Conservation (phyloP, 495 filamentous ascomycete species). For the Cercophora scortea region DNA sequence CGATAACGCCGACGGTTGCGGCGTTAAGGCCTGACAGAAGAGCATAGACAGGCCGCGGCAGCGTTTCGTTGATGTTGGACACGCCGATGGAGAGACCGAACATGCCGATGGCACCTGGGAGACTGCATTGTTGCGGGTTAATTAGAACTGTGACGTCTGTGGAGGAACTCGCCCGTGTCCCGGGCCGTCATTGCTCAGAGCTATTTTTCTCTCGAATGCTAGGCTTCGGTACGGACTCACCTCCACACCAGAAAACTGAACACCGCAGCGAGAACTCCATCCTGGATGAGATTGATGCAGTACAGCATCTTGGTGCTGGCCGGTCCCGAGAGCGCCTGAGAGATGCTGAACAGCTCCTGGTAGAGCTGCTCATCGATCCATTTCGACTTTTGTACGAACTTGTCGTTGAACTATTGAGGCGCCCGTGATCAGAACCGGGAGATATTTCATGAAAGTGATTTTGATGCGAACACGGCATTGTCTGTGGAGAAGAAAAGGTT, state of each 20-base stretch:
- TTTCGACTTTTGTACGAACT: conserved; percentile 56
- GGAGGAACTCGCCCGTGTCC: too few species aligned
- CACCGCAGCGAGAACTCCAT: conserved; percentile 54
- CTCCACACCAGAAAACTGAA: conserved; percentile 65
- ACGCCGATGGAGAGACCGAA: conserved; percentile 64
- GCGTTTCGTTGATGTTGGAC: conserved; percentile 46
- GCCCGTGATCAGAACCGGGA: background rate
- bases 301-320: conserved; percentile 76
- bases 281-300: conserved; percentile 60
- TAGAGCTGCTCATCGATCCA: conserved; percentile 80
- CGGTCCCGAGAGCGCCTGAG: conserved; percentile 68
- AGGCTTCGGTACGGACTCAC: conserved; percentile 20
- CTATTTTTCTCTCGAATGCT: background rate
- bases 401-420: conserved; percentile 43
- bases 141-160: too few species aligned
- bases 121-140: conserved; percentile 23
- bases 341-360: conserved; percentile 76
- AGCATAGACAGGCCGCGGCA: conserved; percentile 64
- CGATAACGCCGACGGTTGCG: conserved; percentile 72
- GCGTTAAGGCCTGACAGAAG: conserved; percentile 73
- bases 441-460: background rate
- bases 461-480: background rate
- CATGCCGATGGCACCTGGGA: conserved; percentile 75
- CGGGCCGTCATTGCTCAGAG: too few species aligned
- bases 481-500: background rate